Percentiles rank a stretch among this genome's conserved stretches.
Conservation (phyloP, 176 grass and related monocot genomes). For the Eragrostis curvula region DNA sequence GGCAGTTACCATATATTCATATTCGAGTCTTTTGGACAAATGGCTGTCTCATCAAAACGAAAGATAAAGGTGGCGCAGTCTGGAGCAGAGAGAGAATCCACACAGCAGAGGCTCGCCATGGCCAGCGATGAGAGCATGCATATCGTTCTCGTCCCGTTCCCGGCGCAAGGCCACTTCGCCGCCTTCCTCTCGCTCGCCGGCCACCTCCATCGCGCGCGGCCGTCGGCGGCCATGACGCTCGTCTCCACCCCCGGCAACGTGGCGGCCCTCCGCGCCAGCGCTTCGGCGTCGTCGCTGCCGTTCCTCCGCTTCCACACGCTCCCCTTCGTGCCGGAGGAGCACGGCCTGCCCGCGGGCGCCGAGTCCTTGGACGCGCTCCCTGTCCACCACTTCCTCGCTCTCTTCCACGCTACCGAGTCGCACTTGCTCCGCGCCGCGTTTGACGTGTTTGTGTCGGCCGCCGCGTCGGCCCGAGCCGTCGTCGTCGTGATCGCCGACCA, state of each 20-base stretch:
- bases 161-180: conserved; percentile 38
- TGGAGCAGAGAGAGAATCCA: too few relatives aligned
- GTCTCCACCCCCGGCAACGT: conserved; percentile 36
- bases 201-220: conserved; percentile 4
- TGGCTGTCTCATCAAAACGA: too few relatives aligned
- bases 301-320: conserved; percentile 20
- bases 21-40: too few relatives aligned
- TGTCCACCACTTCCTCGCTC: background rate
- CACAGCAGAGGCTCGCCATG: background rate
- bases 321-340: conserved; percentile 27
- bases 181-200: conserved; percentile 40
- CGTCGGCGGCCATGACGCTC: conserved; percentile 16
- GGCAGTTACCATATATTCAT: too few relatives aligned
- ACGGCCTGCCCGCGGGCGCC: conserved; percentile 21
- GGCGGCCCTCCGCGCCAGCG: background rate
- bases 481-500: conserved; percentile 25
- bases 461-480: background rate
- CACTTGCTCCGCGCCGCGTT: conserved; percentile 29
- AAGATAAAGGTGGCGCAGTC: too few relatives aligned
- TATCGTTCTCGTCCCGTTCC: conserved; percentile 24
- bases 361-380: conserved; percentile 31
- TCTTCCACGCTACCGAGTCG: conserved; percentile 20
- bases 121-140: background rate
- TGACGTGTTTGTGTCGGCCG: conserved; percentile 26
- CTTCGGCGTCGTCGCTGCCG: background rate